phyloP scores from a whole-genome alignment of 208 protist genomes.

The Giardia muris region DNA sequence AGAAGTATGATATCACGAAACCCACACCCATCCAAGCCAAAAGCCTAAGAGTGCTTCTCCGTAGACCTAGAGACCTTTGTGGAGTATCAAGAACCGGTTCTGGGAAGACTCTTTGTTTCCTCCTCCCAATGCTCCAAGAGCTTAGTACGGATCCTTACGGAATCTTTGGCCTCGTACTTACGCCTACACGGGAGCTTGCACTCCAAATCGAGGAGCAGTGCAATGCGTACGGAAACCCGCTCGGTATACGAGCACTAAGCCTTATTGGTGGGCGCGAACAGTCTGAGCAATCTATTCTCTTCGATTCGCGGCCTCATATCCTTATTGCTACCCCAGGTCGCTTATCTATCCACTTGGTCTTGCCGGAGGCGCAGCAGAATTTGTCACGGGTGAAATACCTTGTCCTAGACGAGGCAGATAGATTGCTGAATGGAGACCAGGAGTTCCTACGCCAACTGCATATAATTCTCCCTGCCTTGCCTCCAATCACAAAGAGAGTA shows the following conservation, averaged over 20 bases:
- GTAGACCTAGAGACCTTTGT: conserved; percentile 27
- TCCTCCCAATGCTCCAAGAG: conserved; percentile 61
- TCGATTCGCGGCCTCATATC: conserved; percentile 46
- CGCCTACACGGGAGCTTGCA: conserved; percentile 42
- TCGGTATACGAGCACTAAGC: background rate
- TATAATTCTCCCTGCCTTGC: background rate
- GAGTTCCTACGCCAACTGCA: background rate
- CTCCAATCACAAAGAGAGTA: background rate
- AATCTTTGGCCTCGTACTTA: conserved; percentile 22
- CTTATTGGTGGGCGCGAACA: conserved; percentile 29
- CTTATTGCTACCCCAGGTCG: conserved; percentile 63
- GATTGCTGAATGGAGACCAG: background rate
- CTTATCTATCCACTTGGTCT: conserved; percentile 57
- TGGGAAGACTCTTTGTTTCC: conserved; percentile 72
- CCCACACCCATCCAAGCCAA: conserved; percentile 40
- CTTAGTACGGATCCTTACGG: background rate
- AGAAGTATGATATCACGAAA: background rate
- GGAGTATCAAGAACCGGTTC: conserved; percentile 68
- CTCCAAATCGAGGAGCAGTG: conserved; percentile 39
- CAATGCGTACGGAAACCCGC: background rate
- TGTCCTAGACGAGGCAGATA: conserved; percentile 45
- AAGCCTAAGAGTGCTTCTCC: conserved; percentile 21
- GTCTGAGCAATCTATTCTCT: background rate
- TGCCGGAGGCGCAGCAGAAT: conserved; percentile 51
- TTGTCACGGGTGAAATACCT: conserved; percentile 43